phyloP scores from a whole-genome alignment of 2,329 filamentous ascomycete genomes.

The Sporothrix euskadiensis region DNA sequence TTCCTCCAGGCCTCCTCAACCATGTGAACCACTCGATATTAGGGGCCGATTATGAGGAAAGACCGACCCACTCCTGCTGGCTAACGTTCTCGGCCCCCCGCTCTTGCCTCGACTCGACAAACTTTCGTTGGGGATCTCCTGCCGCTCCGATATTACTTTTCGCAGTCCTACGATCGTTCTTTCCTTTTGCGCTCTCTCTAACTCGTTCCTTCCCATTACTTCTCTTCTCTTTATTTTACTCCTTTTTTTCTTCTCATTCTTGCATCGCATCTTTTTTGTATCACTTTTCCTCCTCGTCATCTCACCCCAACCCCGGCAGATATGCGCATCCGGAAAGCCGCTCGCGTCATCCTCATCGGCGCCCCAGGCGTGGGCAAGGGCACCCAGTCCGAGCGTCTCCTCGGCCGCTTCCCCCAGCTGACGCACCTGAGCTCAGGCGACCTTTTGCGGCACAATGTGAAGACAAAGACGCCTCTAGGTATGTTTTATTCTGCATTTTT shows the following conservation, averaged over 20 bases:
- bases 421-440: constrained; percentile 93
- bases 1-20: neutral
- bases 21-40: neutral
- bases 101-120: constrained; percentile 15
- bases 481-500: constrained; percentile 36
- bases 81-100: constrained; percentile 12
- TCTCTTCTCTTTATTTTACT: neutral
- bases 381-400: constrained; percentile 87
- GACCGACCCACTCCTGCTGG: constrained; percentile 1
- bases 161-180: neutral
- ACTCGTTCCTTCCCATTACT: neutral
- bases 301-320: neutral
- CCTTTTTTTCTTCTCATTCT: neutral
- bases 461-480: constrained; percentile 83
- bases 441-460: constrained; percentile 87
- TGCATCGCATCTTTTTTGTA: too few relatives aligned
- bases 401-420: constrained; percentile 83
- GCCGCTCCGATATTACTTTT: neutral
- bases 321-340: constrained; percentile 74
- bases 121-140: constrained; percentile 23
- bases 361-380: constrained; percentile 97
- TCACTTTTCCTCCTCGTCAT: neutral
- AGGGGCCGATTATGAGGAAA: neutral
- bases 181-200: neutral
- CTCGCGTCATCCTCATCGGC: constrained; percentile 90